Conservation (phyloP, 768 basidiomycete genomes). For the Suillus alpinus region DNA sequence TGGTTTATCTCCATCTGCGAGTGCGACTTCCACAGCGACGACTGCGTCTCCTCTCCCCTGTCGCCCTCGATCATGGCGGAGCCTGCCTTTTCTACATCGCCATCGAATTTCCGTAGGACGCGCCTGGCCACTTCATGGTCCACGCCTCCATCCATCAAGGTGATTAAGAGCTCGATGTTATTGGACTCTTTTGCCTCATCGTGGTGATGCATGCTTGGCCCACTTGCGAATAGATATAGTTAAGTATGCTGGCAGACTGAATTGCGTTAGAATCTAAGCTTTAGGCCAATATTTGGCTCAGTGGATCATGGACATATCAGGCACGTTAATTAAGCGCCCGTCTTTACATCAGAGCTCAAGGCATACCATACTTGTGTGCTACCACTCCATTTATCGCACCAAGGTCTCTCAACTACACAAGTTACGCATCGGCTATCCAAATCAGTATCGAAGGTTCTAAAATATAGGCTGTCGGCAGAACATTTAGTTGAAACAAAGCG, state of each 20-base stretch:
- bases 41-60: slow-evolving; percentile 33
- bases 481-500: not conserved
- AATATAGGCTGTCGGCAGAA: not conserved
- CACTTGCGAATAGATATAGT: not conserved
- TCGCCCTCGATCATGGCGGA: slow-evolving; percentile 55
- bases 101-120: slow-evolving; percentile 59
- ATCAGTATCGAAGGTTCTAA: not conserved
- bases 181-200: slow-evolving; percentile 29
- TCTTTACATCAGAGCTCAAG: not conserved
- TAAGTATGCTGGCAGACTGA: not conserved
- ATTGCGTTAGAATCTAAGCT: not conserved
- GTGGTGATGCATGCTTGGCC: slow-evolving; percentile 1
- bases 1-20: slow-evolving; percentile 15
- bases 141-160: slow-evolving; percentile 38
- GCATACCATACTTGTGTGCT: not conserved
- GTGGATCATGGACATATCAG: not conserved
- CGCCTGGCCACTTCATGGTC: slow-evolving; percentile 48
- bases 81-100: slow-evolving; percentile 55
- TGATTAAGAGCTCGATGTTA: slow-evolving; percentile 31
- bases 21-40: slow-evolving; percentile 8
- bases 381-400: not conserved
- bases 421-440: not conserved
- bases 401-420: not conserved
- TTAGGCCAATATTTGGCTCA: not conserved
- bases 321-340: not conserved